Conservation (phyloP, 2,329 filamentous ascomycete species). For the Elsinoe arachidis region DNA sequence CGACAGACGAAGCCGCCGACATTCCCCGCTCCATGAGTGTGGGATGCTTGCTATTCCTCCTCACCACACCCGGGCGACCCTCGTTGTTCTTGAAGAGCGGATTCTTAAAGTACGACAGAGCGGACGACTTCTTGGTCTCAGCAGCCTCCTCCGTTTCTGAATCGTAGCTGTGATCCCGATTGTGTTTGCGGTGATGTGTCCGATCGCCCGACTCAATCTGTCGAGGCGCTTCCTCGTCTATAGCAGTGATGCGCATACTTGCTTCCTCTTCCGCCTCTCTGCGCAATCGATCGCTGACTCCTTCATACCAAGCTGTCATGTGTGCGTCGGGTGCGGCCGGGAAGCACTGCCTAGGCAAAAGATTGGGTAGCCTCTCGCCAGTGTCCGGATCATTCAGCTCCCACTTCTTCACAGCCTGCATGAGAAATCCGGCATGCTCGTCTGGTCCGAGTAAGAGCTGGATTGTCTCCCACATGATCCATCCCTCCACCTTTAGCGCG, state of each 20-base stretch:
- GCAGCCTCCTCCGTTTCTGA: constrained; percentile 31
- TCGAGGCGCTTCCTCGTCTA: constrained; percentile 18
- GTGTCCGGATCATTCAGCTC: constrained; percentile 63
- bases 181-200: constrained; percentile 7
- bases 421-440: constrained; percentile 76
- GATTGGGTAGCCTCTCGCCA: constrained; percentile 48
- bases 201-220: constrained; percentile 18
- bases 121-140: constrained; percentile 37
- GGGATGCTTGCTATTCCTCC: constrained; percentile 29
- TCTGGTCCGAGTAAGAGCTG: constrained; percentile 81
- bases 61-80: constrained; percentile 35
- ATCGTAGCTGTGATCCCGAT: constrained; percentile 18
- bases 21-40: constrained; percentile 28
- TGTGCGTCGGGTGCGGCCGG: constrained; percentile 64
- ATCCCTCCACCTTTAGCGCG: constrained; percentile 72
- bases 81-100: constrained; percentile 40
- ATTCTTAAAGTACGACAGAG: constrained; percentile 41
- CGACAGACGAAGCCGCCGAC: constrained; percentile 28
- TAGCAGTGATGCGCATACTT: constrained; percentile 17
- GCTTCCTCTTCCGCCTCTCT: constrained; percentile 48
- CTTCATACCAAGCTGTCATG: constrained; percentile 80
- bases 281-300: constrained; percentile 62
- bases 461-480: constrained; percentile 88
- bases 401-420: constrained; percentile 71
- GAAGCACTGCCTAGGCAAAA: constrained; percentile 58